Conservation (phyloP, 164 flowering plant genomes). For the Piper betle region DNA sequence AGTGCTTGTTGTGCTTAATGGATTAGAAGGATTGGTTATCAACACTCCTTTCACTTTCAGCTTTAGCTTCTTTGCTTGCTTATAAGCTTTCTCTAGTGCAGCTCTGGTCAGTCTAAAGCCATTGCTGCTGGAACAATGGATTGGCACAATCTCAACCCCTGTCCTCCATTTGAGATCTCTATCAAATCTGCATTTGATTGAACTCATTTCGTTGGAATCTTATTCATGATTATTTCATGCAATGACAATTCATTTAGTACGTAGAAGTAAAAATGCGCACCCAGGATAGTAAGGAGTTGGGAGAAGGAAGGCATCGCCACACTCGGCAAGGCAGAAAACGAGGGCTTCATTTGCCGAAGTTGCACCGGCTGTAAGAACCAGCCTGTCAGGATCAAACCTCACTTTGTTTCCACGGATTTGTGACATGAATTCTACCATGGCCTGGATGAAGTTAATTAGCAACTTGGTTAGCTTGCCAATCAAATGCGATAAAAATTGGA, state of each 20-base stretch:
- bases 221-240: background rate
- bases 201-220: background rate
- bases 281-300: conserved; percentile 45
- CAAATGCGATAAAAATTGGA: no score
- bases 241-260: background rate
- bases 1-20: conserved; percentile 23
- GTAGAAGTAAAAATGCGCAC: conserved; percentile 4
- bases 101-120: conserved; percentile 17
- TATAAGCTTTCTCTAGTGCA: conserved; percentile 23
- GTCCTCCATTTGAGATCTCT: conserved; percentile 35
- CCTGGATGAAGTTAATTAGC: conserved; percentile 11
- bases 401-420: conserved; percentile 34
- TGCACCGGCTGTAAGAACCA: conserved; percentile 41
- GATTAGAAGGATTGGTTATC: conserved; percentile 33
- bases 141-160: conserved; percentile 24
- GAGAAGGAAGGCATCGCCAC: conserved; percentile 36
- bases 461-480: no score
- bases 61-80: conserved; percentile 13
- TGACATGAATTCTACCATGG: conserved; percentile 26
- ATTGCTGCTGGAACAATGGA: conserved; percentile 24
- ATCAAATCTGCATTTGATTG: conserved; percentile 16
- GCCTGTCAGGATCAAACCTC: conserved; percentile 24
- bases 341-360: conserved; percentile 40
- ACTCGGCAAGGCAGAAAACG: conserved; percentile 36
- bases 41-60: conserved; percentile 25